Conservation (phyloP, 2,329 filamentous ascomycete species). For the Penicillium palitans region DNA sequence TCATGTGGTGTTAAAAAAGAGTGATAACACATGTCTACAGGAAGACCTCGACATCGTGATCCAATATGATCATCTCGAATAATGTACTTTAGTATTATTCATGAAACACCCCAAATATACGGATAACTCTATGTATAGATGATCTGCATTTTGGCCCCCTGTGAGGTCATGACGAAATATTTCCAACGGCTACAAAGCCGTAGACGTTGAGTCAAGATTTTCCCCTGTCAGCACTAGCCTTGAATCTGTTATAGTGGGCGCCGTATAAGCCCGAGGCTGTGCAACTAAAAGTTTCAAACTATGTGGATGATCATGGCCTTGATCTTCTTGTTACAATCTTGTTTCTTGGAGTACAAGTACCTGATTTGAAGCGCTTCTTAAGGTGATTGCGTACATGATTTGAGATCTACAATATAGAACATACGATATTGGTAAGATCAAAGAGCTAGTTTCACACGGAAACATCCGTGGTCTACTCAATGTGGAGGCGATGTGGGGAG, state of each 20-base stretch:
- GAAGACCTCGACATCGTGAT: not conserved
- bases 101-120: not conserved
- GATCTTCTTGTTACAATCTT: not conserved
- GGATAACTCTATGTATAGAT: not conserved
- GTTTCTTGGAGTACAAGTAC: not conserved
- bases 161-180: not conserved
- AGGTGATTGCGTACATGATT: not conserved
- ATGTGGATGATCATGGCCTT: not conserved
- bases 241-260: not conserved
- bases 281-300: not conserved
- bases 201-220: not conserved
- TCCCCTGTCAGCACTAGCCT: slow-evolving; percentile 4
- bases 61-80: not conserved
- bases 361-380: no score
- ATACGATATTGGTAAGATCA: not conserved
- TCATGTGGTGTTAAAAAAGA: not conserved
- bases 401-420: not conserved
- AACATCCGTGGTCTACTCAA: slow-evolving; percentile 1
- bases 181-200: not conserved
- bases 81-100: not conserved
- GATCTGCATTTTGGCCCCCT: not conserved
- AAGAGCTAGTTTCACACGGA: not conserved
- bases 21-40: not conserved
- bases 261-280: not conserved
- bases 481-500: slow-evolving; percentile 5